Percentiles rank a stretch among this genome's conserved stretches.
phyloP scores from a whole-genome alignment of 2,329 filamentous ascomycete species.

The Ophiostoma quercus region DNA sequence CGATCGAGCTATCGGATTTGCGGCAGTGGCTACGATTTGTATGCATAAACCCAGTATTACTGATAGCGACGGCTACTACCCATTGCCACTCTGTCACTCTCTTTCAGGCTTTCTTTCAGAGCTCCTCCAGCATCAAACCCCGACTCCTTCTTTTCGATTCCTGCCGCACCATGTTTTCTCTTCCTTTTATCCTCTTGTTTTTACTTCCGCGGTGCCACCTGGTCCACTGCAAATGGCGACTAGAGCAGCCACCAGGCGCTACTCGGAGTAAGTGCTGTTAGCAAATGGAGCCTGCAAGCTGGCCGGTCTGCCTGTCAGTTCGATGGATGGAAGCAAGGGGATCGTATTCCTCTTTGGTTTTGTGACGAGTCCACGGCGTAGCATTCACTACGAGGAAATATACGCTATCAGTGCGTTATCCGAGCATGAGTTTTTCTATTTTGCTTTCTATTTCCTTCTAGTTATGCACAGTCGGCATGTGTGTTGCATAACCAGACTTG shows the following conservation, averaged over 20 bases:
- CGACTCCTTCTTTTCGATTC: not conserved
- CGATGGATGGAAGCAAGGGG: not conserved
- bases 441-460: not conserved
- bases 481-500: constrained; percentile 4
- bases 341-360: not conserved
- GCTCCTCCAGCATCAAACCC: not conserved
- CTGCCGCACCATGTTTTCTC: not conserved
- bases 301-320: not conserved
- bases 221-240: not conserved
- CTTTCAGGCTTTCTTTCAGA: not conserved
- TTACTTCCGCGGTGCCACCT: not conserved
- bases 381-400: no score
- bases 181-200: not conserved
- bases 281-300: not conserved
- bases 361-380: no score
- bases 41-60: not conserved
- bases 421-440: not conserved
- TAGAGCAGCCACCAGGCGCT: constrained; percentile 3
- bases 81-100: not conserved
- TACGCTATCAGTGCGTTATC: no score
- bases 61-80: not conserved
- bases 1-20: not conserved
- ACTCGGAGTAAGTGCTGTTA: not conserved
- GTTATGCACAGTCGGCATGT: constrained; percentile 12
- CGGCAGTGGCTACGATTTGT: not conserved